Percentiles rank a stretch among this genome's conserved stretches.
Evolutionary conservation across 164 flowering plant species (phyloP).

Genomic region (Amborella trichopoda): DNA sequence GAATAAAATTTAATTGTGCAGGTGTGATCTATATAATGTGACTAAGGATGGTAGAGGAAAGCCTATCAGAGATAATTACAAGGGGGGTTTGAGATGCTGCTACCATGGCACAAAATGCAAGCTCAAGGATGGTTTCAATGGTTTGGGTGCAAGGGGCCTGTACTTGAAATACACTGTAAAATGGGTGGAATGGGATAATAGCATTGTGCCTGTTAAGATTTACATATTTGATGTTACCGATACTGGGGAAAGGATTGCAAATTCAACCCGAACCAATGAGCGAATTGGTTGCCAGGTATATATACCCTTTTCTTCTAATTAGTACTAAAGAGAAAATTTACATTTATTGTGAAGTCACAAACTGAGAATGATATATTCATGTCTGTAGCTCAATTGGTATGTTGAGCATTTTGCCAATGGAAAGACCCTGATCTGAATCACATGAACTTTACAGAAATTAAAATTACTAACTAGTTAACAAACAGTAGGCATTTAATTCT

Average conservation of each 20-base stretch:
- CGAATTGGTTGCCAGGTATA: slow-evolving; percentile 44
- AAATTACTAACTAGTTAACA: too few relatives aligned
- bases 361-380: too few relatives aligned
- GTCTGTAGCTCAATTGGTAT: too few relatives aligned
- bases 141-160: slow-evolving; percentile 30
- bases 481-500: too few relatives aligned
- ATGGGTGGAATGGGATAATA: slow-evolving; percentile 67
- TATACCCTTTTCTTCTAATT: too few relatives aligned
- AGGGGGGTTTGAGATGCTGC: slow-evolving; percentile 72
- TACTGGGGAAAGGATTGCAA: slow-evolving; percentile 23
- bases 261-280: slow-evolving; percentile 11
- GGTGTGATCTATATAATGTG: slow-evolving; percentile 69
- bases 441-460: too few relatives aligned
- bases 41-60: slow-evolving; percentile 38
- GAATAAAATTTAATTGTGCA: too few relatives aligned
- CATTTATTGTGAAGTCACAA: too few relatives aligned
- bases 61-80: slow-evolving; percentile 35
- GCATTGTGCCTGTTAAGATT: slow-evolving; percentile 60
- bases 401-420: too few relatives aligned
- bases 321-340: too few relatives aligned
- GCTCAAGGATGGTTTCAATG: slow-evolving; percentile 30
- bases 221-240: slow-evolving; percentile 85
- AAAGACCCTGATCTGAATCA: too few relatives aligned
- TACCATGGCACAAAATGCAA: slow-evolving; percentile 59
- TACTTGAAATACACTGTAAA: slow-evolving; percentile 66